A percentile compares a stretch with the other conserved stretches of the same genome.
These are phyloP conservation scores for Leccinum ochraceum DNA, from an alignment of 768 basidiomycete species.

Conservation along the genomic window DNA sequence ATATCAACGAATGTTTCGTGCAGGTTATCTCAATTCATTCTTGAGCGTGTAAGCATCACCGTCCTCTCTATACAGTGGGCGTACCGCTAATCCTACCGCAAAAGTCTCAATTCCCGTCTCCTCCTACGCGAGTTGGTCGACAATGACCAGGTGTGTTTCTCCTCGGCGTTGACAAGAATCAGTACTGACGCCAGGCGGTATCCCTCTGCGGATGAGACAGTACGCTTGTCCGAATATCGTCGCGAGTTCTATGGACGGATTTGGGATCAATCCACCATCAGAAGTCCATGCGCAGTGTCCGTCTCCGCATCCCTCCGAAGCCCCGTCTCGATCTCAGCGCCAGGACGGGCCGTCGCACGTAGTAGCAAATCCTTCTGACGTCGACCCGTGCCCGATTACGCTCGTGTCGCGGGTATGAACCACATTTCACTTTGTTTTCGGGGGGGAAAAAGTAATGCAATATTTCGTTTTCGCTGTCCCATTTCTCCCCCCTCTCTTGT, in stretches of 20 bases:
- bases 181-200: background rate
- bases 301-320: conserved; percentile 9
- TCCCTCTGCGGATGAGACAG: conserved; percentile 4
- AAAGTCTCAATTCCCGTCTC: conserved; percentile 31
- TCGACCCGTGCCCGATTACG: conserved; percentile 15
- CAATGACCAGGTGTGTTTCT: conserved; percentile 24
- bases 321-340: background rate
- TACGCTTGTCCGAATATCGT: conserved; percentile 29
- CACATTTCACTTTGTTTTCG: background rate
- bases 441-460: conserved; percentile 1
- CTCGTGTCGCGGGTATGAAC: conserved; percentile 18
- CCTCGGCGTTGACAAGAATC: background rate
- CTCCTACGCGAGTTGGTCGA: conserved; percentile 30
- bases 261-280: conserved; percentile 16
- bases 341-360: background rate
- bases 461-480: background rate
- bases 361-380: background rate
- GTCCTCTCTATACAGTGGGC: no score
- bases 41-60: conserved; percentile 35
- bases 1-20: background rate
- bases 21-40: conserved; percentile 41
- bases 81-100: background rate
- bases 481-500: background rate
- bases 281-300: conserved; percentile 10
- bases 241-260: conserved; percentile 23